A percentile compares a stretch with the other conserved stretches of the same genome.
Evolutionary conservation across 23 red algal genomes (phyloP).

Genomic region (Chondrus crispus): DNA sequence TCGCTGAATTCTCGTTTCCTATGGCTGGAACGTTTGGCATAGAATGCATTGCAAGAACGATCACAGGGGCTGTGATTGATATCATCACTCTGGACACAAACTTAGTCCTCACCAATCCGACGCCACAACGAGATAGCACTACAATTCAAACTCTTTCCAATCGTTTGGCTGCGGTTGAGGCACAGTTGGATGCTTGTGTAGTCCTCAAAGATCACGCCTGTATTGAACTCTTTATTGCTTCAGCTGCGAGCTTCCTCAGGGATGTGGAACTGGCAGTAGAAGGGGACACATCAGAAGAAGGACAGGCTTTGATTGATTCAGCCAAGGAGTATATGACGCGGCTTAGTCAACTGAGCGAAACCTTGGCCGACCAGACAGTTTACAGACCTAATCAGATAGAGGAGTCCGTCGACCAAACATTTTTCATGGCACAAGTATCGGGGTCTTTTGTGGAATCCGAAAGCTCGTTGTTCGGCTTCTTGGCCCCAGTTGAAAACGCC

Average conservation of each 20-base stretch:
- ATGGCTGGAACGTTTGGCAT: conserved; percentile 18
- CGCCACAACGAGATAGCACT: not conserved
- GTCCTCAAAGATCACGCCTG: conserved; percentile 43
- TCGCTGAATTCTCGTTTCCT: conserved; percentile 36
- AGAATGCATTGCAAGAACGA: conserved; percentile 33
- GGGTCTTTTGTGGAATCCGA: conserved; percentile 31
- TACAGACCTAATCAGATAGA: conserved; percentile 48
- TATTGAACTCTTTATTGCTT: conserved; percentile 17
- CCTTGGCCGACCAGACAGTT: conserved; percentile 21
- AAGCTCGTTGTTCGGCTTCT: conserved; percentile 1
- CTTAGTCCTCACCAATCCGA: conserved; percentile 7
- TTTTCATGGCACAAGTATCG: conserved; percentile 25
- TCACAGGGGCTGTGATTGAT: conserved; percentile 25
- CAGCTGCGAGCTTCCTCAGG: not conserved
- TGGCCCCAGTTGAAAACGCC: conserved; percentile 30
- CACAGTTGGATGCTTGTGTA: conserved; percentile 33
- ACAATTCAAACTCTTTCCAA: conserved; percentile 5
- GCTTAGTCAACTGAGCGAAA: conserved; percentile 36
- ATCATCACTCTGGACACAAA: not conserved
- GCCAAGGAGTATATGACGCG: conserved; percentile 25
- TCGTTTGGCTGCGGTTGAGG: conserved; percentile 11
- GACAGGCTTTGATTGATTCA: not conserved
- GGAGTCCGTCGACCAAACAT: conserved; percentile 14
- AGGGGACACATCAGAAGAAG: conserved; percentile 31
- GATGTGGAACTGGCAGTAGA: conserved; percentile 4